Evolutionary conservation across 148 eudicot genomes (phyloP).

Genomic region (Rhododendron mucronatum): DNA sequence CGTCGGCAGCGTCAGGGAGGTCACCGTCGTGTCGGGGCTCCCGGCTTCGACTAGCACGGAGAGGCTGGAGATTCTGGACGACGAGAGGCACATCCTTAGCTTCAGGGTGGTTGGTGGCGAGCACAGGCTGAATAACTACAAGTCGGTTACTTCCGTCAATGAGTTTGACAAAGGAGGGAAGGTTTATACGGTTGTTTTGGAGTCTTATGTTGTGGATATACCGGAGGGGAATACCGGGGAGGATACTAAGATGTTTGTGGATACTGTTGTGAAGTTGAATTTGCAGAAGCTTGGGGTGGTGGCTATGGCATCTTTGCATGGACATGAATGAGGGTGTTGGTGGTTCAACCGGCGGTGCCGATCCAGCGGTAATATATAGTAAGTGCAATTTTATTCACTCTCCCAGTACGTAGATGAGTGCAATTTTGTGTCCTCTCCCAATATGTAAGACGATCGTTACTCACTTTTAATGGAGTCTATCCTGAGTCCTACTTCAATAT

Average conservation of each 20-base stretch:
- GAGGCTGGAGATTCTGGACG: conserved; percentile 65
- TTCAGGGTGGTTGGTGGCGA: conserved; percentile 76
- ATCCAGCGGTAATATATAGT: neutral
- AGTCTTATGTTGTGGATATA: conserved; percentile 72
- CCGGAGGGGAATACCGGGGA: conserved; percentile 73
- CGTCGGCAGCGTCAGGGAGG: conserved; percentile 68
- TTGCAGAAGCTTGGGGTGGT: conserved; percentile 72
- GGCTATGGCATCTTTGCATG: conserved; percentile 57
- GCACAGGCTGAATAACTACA: conserved; percentile 64
- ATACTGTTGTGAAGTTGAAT: conserved; percentile 78
- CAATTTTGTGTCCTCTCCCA: neutral
- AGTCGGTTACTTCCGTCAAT: conserved; percentile 69
- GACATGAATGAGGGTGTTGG: conserved; percentile 25
- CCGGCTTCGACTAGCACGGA: conserved; percentile 81
- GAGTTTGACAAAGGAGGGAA: conserved; percentile 38
- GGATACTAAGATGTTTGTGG: conserved; percentile 88
- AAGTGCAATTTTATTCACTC: neutral
- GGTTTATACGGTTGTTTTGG: conserved; percentile 59
- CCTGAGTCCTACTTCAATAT: neutral
- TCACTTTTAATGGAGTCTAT: neutral
- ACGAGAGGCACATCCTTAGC: conserved; percentile 51
- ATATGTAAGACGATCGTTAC: neutral
- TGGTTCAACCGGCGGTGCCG: neutral
- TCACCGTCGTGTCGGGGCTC: conserved; percentile 69
- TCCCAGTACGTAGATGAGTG: too few species aligned